Evolutionary conservation across 345 rosid genomes (phyloP), one percentile per base, ranked within the genome.

Genomic region (Acer negundo): DNA sequence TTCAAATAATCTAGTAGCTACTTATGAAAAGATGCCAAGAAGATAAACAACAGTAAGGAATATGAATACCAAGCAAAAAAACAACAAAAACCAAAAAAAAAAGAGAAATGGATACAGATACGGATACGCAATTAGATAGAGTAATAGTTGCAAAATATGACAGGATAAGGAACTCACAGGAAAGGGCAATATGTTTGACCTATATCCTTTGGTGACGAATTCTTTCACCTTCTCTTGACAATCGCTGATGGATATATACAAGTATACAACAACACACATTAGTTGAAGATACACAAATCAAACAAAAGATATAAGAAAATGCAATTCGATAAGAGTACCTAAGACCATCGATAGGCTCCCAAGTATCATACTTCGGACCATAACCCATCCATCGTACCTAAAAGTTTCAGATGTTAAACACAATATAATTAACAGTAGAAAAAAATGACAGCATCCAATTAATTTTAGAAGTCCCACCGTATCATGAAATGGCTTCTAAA

Each of bases 301-400:
- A 61, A 31, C 40, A 17, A 12, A 73, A 31, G 10, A 55, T 20
- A 56, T 28, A 61, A 61, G 8, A 28, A 11, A 58, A 16, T 31
- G 49, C 64, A 55, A 65, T 49, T 4, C 24, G 17, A 65, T 6
- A 63, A 63, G 3, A 23, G 56, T 76, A 87, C 86, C 75, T 10
- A 40, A 83, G 24, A 62, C 82, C 88, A 10, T 78, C 76, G 51
- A 69, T 68, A 1, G 88, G 86, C 68, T 87, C 88, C 88, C 88
- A 87, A 13, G 85, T 80, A 46, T 85, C 85, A 35, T 83, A 83
- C 9, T 78, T 78, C 20, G 82, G 74, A 68, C 79, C 82, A 69
- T 80, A 85, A 12, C 80, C 84, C 40, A 78, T 75, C 87, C 85
- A 82, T 1, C 66, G 80, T 16, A 85, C 87, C 87, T 84, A 20